A percentile compares a stretch with the other conserved stretches of the same genome.
Conservation (phyloP, 2,329 filamentous ascomycete genomes). For the Aspergillaceae sp. region DNA sequence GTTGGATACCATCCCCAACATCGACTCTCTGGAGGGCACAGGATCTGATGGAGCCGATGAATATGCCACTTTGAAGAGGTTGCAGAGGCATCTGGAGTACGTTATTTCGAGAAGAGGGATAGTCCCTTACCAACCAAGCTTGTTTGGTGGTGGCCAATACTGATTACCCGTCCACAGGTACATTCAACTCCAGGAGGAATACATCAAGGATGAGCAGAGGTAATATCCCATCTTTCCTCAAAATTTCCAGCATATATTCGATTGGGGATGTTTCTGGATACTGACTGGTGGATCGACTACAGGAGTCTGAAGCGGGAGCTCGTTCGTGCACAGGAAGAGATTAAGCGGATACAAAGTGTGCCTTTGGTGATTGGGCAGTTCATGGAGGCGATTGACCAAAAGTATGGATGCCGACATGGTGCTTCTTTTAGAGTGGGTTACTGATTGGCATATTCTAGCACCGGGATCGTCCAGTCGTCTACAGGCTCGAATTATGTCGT, state of each 20-base stretch:
- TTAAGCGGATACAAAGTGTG: slow-evolving; percentile 98
- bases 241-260: background rate
- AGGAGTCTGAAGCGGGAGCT: slow-evolving; percentile 95
- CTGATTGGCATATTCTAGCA: slow-evolving; percentile 47
- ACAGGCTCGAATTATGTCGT: slow-evolving; percentile 99
- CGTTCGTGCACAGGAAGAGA: slow-evolving; percentile 95
- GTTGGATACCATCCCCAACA: slow-evolving; percentile 71
- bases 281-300: slow-evolving; percentile 3
- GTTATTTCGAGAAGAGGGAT: slow-evolving; percentile 19
- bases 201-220: slow-evolving; percentile 99
- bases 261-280: background rate
- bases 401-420: slow-evolving; percentile 48
- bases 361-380: slow-evolving; percentile 97
- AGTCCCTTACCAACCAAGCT: background rate
- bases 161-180: slow-evolving; percentile 48
- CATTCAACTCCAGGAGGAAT: slow-evolving; percentile 97
- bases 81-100: slow-evolving; percentile 91
- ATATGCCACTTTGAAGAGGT: slow-evolving; percentile 90
- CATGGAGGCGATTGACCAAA: slow-evolving; percentile 99
- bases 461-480: slow-evolving; percentile 95
- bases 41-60: slow-evolving; percentile 77
- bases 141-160: slow-evolving; percentile 2
- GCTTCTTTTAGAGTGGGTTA: background rate
- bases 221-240: slow-evolving; percentile 26
- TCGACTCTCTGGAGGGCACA: slow-evolving; percentile 81